Evolutionary conservation across 106 monocot genomes (phyloP), one percentile per base, ranked within the genome.

Genomic region (Iris macrosiphon): DNA sequence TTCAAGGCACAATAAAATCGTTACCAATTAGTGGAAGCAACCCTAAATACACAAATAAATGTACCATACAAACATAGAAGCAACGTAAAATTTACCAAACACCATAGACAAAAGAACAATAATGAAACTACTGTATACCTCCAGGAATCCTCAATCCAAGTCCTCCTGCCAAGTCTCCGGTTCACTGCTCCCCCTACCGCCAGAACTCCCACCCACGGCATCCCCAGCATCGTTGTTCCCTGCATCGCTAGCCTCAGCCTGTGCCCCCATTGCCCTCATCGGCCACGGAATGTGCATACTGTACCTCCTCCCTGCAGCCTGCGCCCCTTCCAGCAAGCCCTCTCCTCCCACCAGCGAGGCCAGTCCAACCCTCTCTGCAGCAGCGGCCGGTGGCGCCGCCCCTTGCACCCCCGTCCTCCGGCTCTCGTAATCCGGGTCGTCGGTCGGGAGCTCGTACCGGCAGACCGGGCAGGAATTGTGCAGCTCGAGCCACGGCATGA

Each of bases 381-480:
- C n/a, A n/a, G n/a, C n/a, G n/a, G n/a, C n/a, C n/a, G n/a, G n/a
- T 1, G 35, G 33, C 53, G 42, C 29, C 48, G 14, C 22, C 16
- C n/a, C 25, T 28, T 12, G 13, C 19, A 12, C 27, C n/a, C 51
- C 11, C 19, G 11, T 40, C 49, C 40, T 61, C 60, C 59, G 57
- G 22, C 54, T 62, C 66, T 93, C 93, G 32, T 93, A 93, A 22
- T 93, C 93, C 0, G 57, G 54, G 44, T 93, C 93, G 61, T 93
- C 93, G 1, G 93, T 93, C 1, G 75, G 88, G 50, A 88, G 49
- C 61, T 93, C 93, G 31, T 59, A 88, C 42, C 88, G 62, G 44
- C 93, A 93, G 6, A 93, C 84, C 0, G 93, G 93, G 53, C 93
- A 93, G 6, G 93, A 84, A 45, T 93, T 93, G 42, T 88, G 93